Base-by-base conservation (phyloP, 2,329 filamentous ascomycete species). In the Ascochyta viciae-villosae region DNA sequence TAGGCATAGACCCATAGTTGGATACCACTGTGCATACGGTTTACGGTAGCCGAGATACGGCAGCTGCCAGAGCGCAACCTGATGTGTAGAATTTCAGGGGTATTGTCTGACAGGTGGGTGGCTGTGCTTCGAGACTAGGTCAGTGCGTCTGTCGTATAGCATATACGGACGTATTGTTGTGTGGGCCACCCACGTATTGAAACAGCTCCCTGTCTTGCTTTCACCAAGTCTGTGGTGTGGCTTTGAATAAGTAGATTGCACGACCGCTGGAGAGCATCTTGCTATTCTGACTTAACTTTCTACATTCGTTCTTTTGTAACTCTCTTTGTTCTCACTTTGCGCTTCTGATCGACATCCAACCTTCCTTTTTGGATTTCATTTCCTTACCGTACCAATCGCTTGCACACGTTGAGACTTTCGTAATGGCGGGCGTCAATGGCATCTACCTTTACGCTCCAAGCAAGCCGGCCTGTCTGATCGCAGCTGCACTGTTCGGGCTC, bases 371-470 rank as follows among this genome's bases (percentile, higher is more conserved):
- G 13, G 13, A n/a, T 10, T 19, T 6, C 4, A 31, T 13, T 24
- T 39, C 13, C n/a, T 15, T 35, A 26, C 31, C 7, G 16, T 31
- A 10, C 24, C 13, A 16, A 10, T 4, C 19, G 12, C n/a, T 19
- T 9, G 6, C n/a, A 29, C 15, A 24, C 9, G 16, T 29, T 15
- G 6, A 34, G 3, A 31, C 2, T 22, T 13, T 22, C 23, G 16
- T 34, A 10, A 66, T 66, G 62, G 58, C 58, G 13, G 39, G 40
- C 12, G 51, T 58, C 8, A 40, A 58, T 48, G 60, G 63, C 7
- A 51, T 67, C 23, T 68, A 64, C 23, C 58, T 16, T 2, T 68
- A 68, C 39, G 24, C 50, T 6, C 64, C 65, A 9, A 68, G 47
- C 42, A 45, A 50, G 24, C 8, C 47, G 22, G 60, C 46, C 4